A percentile compares a stretch with the other conserved stretches of the same genome.
These are phyloP conservation scores for Halenospora varia DNA, from an alignment of 495 filamentous ascomycete genomes.

Conservation along the genomic window DNA sequence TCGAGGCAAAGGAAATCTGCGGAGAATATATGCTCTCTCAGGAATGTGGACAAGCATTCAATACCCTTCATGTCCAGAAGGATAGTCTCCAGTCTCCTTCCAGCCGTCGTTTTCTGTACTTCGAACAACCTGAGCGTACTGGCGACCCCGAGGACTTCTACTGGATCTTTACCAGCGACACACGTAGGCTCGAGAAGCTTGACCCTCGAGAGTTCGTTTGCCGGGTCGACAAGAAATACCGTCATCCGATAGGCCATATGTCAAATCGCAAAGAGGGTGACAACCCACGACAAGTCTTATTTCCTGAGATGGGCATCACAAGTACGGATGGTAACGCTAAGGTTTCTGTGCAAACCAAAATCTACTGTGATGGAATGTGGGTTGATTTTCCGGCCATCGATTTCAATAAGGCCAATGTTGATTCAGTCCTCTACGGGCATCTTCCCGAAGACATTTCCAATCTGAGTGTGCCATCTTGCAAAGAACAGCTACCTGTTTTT, in stretches of 20 bases:
- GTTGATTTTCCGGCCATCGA: too few species aligned
- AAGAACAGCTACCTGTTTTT: background rate
- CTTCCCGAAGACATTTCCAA: background rate
- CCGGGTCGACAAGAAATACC: constrained; percentile 25
- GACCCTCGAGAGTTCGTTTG: constrained; percentile 45
- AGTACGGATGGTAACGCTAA: too few species aligned
- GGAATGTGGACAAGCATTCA: constrained; percentile 64
- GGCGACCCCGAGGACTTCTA: constrained; percentile 45
- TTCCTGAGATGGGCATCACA: too few species aligned
- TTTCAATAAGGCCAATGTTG: too few species aligned
- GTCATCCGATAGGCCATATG: background rate
- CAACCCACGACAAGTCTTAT: background rate
- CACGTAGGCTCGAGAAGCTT: constrained; percentile 46
- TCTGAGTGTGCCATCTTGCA: background rate
- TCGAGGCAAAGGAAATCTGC: constrained; percentile 42
- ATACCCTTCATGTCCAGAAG: constrained; percentile 49
- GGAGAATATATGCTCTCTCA: constrained; percentile 55
- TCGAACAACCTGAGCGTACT: constrained; percentile 49
- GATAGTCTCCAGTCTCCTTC: constrained; percentile 2
- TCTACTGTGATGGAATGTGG: too few species aligned
- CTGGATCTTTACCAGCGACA: constrained; percentile 61
- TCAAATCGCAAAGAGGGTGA: background rate
- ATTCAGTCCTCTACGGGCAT: background rate
- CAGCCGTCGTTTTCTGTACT: constrained; percentile 59
- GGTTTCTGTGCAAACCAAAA: too few species aligned